Conservation (phyloP, 2,329 filamentous ascomycete genomes). For the Aspergillus sp. region DNA sequence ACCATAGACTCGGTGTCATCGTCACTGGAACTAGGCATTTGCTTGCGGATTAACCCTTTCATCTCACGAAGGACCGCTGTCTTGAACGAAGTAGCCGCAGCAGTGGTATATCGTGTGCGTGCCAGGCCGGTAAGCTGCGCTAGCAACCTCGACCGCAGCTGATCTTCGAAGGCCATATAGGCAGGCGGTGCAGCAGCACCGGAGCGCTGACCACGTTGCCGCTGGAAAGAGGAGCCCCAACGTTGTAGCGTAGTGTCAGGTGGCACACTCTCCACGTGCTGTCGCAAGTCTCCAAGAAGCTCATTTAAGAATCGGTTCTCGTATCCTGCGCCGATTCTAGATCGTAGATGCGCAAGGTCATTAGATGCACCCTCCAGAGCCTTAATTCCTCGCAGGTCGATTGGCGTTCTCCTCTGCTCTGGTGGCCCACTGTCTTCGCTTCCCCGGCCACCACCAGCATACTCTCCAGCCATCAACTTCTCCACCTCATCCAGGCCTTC, state of each 20-base stretch:
- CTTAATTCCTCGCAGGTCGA: slow-evolving; percentile 68
- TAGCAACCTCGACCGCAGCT: slow-evolving; percentile 61
- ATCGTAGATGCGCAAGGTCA: slow-evolving; percentile 67
- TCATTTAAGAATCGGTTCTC: slow-evolving; percentile 71
- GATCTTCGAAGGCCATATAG: slow-evolving; percentile 66
- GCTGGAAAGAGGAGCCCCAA: slow-evolving; percentile 71
- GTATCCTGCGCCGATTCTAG: slow-evolving; percentile 77
- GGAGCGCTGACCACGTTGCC: slow-evolving; percentile 60
- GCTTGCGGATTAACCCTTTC: slow-evolving; percentile 70
- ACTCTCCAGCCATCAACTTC: slow-evolving; percentile 67
- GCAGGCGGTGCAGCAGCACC: slow-evolving; percentile 64
- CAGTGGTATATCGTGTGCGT: slow-evolving; percentile 67
- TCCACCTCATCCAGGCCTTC: slow-evolving; percentile 71
- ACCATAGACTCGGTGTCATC: slow-evolving; percentile 88
- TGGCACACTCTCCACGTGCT: slow-evolving; percentile 69
- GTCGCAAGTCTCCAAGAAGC: slow-evolving; percentile 68
- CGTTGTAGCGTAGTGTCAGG: slow-evolving; percentile 66
- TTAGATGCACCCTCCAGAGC: slow-evolving; percentile 72
- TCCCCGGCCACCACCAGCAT: slow-evolving; percentile 26
- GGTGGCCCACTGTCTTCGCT: slow-evolving; percentile 18
- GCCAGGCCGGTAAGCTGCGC: slow-evolving; percentile 70
- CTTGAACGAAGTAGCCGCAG: slow-evolving; percentile 75
- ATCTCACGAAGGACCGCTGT: slow-evolving; percentile 80
- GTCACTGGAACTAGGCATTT: slow-evolving; percentile 85
- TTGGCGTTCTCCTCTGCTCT: slow-evolving; percentile 33